A percentile compares a stretch with the other conserved stretches of the same genome.
Evolutionary conservation across 176 grass and related monocot genomes (phyloP).

Genomic region (Guadua angustifolia): DNA sequence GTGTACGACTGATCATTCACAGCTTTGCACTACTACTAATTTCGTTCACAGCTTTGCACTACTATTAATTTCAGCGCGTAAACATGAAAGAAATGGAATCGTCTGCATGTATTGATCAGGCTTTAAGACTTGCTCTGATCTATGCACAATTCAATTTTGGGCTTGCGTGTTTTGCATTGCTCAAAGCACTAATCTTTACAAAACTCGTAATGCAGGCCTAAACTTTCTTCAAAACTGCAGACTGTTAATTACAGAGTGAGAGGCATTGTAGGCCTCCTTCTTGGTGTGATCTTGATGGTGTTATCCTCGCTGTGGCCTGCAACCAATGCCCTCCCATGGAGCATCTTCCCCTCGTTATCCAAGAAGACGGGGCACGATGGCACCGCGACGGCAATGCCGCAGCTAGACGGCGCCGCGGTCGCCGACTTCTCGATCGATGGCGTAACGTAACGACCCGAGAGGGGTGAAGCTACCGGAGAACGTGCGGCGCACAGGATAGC

Average conservation of each 20-base stretch:
- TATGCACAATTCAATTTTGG: background rate
- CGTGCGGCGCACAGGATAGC: constrained; percentile 44
- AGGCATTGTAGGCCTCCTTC: background rate
- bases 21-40: background rate
- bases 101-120: background rate
- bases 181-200: background rate
- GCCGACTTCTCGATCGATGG: constrained; percentile 51
- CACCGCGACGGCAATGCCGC: too few relatives aligned
- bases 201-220: background rate
- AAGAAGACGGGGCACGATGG: background rate
- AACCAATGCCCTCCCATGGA: constrained; percentile 23
- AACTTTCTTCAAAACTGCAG: background rate
- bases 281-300: background rate
- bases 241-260: background rate
- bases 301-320: background rate
- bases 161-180: background rate
- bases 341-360: constrained; percentile 39
- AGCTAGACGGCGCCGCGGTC: too few relatives aligned
- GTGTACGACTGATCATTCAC: background rate
- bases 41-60: background rate
- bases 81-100: background rate
- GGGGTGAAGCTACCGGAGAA: constrained; percentile 59
- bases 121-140: constrained; percentile 8
- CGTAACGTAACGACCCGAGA: background rate
- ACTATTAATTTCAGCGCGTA: background rate